These are phyloP conservation scores for Leptodermis oblonga DNA, from an alignment of 257 asterid species.

Conservation along the genomic window DNA sequence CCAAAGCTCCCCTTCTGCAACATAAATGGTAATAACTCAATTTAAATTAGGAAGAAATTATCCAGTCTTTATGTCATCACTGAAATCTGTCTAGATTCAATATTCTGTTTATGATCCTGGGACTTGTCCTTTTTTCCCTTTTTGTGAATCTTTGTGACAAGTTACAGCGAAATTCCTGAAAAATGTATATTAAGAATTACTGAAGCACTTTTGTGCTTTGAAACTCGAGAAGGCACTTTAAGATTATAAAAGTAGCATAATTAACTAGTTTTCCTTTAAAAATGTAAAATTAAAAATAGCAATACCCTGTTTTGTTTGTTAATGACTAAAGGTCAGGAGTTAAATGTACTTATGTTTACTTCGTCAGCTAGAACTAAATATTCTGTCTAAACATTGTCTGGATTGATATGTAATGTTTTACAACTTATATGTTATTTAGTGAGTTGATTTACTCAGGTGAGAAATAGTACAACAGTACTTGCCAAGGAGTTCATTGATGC, in stretches of 20 bases:
- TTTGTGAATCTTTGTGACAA: neutral
- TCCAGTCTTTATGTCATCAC: neutral
- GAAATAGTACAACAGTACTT: slow-evolving; percentile 86
- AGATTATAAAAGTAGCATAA: neutral
- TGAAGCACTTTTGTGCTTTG: neutral
- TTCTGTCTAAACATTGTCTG: slow-evolving; percentile 10
- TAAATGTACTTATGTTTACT: neutral
- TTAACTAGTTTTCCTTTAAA: neutral
- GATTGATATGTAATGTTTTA: slow-evolving; percentile 27
- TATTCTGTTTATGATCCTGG: neutral
- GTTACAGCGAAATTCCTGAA: neutral
- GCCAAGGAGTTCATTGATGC: slow-evolving; percentile 90
- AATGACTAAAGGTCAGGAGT: neutral
- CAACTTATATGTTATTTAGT: slow-evolving; percentile 67
- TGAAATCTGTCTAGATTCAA: neutral
- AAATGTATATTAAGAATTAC: neutral
- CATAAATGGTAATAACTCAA: neutral
- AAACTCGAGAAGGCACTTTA: neutral
- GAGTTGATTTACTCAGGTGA: slow-evolving; percentile 85
- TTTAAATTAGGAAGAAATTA: neutral
- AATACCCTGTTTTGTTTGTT: neutral
- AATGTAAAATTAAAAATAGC: neutral
- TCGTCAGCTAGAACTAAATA: neutral
- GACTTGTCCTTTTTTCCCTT: neutral
- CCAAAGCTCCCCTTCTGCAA: neutral